Conservation (phyloP, 306 rosid genomes). For the Prunus mongolica region DNA sequence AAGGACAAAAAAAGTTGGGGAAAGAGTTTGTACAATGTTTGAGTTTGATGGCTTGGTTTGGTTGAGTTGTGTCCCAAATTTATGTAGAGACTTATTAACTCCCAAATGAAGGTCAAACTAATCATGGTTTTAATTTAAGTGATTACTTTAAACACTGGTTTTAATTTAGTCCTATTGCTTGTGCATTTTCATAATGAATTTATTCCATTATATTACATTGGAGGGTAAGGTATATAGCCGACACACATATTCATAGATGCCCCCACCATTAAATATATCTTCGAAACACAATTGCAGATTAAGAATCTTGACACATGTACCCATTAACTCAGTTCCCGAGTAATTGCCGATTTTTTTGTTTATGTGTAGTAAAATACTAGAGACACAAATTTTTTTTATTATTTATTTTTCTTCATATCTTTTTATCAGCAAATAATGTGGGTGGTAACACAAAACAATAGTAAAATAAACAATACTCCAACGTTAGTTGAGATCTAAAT, state of each 20-base stretch:
- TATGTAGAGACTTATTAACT: neutral
- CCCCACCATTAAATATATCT: conserved; percentile 31
- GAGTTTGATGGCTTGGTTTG: neutral
- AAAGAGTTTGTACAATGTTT: neutral
- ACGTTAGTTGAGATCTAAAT: neutral
- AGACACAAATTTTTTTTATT: no score
- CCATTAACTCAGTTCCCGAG: conserved; percentile 6
- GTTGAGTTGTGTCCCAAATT: neutral
- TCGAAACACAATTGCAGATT: conserved; percentile 13
- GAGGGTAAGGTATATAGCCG: conserved; percentile 51
- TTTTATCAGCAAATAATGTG: neutral
- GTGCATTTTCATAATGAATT: conserved; percentile 25
- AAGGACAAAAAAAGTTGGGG: neutral
- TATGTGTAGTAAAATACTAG: neutral
- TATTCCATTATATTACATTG: conserved; percentile 23
- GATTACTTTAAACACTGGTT: conserved; percentile 20
- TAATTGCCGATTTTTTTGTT: conserved; percentile 15
- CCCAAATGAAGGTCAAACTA: conserved; percentile 48
- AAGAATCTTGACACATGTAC: conserved; percentile 30
- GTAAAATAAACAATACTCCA: neutral
- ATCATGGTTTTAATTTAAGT: conserved; percentile 32
- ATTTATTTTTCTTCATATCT: neutral
- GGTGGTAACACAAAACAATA: neutral
- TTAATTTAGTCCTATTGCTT: conserved; percentile 21
- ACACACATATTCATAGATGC: conserved; percentile 45